Conservation (phyloP, 306 rosid species). For the Leucaena leucocephala region DNA sequence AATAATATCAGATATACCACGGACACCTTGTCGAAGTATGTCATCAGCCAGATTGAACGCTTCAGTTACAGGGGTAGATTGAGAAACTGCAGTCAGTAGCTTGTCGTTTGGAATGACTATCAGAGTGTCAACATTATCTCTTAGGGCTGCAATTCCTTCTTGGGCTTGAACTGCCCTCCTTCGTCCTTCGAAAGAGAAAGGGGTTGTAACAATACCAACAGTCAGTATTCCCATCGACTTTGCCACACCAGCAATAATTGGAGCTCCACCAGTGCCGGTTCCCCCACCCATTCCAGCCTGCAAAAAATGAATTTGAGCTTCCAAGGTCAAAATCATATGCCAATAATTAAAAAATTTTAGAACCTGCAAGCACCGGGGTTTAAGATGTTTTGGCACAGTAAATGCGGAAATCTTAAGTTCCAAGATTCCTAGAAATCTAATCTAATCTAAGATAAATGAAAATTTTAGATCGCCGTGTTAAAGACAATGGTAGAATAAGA, state of each 20-base stretch:
- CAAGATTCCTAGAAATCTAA: not conserved
- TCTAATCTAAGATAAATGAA: not conserved
- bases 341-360: constrained; percentile 10
- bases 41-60: constrained; percentile 98
- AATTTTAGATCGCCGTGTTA: not conserved
- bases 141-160: constrained; percentile 98
- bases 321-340: constrained; percentile 32
- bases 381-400: not conserved
- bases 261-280: constrained; percentile 99
- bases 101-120: constrained; percentile 99
- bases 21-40: constrained; percentile 98
- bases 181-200: constrained; percentile 97
- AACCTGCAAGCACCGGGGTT: constrained; percentile 3
- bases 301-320: constrained; percentile 32
- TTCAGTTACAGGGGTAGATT: constrained; percentile 95
- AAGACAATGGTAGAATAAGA: not conserved
- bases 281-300: constrained; percentile 99
- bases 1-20: constrained; percentile 98
- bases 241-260: constrained; percentile 91
- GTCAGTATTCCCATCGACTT: constrained; percentile 98
- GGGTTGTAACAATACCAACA: constrained; percentile 97
- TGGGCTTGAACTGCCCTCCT: constrained; percentile 99
- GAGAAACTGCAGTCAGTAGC: constrained; percentile 94
- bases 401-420: not conserved
- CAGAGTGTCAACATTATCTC: constrained; percentile 94